Evolutionary conservation across 1,284 basidiomycete genomes (phyloP).

Genomic region (Ustilago sp.): DNA sequence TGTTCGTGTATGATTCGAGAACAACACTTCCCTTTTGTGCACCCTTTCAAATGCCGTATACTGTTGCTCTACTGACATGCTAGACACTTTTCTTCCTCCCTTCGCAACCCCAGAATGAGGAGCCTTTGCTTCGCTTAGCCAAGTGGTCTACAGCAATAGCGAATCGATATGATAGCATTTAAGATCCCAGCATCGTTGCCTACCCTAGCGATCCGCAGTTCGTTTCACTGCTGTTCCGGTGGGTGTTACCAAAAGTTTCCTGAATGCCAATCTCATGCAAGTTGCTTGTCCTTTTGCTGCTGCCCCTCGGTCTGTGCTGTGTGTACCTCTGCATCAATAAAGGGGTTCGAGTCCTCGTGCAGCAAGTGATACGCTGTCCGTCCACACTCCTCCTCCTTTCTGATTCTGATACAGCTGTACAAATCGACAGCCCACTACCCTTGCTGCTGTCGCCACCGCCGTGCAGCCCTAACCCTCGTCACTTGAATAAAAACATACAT

Average conservation of each 20-base stretch:
- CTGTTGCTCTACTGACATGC: not conserved
- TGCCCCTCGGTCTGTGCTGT: not conserved
- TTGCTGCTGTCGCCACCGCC: not conserved
- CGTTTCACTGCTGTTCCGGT: constrained; percentile 7
- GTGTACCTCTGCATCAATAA: constrained; percentile 7
- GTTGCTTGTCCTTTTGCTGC: constrained; percentile 2
- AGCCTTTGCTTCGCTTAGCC: not conserved
- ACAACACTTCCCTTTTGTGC: constrained; percentile 21
- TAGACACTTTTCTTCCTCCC: not conserved
- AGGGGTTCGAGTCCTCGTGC: constrained; percentile 13
- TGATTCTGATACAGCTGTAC: not conserved
- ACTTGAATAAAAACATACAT: not conserved
- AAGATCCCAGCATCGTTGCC: not conserved
- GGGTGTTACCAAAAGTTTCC: constrained; percentile 1
- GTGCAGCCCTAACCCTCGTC: not conserved
- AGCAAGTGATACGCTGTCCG: not conserved
- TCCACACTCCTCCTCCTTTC: not conserved
- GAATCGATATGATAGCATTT: constrained; percentile 1
- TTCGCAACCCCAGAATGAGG: not conserved
- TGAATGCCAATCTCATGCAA: not conserved
- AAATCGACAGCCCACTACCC: not conserved
- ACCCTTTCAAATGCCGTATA: constrained; percentile 24
- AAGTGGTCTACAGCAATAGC: not conserved
- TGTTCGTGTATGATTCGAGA: constrained; percentile 19
- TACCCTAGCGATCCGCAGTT: not conserved